A percentile compares a stretch with the other conserved stretches of the same genome.
Evolutionary conservation across 352 stramenopile genomes (phyloP).

Genomic region (Blastocystis sp.): DNA sequence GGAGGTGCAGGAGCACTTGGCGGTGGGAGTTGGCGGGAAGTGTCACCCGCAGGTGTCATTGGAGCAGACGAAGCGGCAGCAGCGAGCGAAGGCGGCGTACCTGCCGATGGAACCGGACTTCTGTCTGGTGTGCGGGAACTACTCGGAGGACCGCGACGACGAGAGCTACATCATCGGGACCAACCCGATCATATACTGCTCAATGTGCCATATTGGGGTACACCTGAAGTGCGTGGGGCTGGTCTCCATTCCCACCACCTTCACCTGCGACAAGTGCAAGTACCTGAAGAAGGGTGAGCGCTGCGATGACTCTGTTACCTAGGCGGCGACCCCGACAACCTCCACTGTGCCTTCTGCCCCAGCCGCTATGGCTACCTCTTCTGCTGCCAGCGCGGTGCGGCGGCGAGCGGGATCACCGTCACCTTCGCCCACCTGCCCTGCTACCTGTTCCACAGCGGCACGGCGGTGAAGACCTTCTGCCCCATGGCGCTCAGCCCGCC

Average conservation of each 20-base stretch:
- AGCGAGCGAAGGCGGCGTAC: neutral
- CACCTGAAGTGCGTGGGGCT: constrained; percentile 64
- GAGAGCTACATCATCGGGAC: constrained; percentile 61
- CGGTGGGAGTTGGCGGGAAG: neutral
- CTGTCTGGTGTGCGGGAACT: constrained; percentile 59
- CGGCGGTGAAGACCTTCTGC: neutral
- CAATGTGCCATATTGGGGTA: constrained; percentile 39
- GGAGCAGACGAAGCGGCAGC: neutral
- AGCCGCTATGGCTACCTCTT: constrained; percentile 54
- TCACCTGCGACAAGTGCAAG: constrained; percentile 58
- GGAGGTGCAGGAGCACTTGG: neutral
- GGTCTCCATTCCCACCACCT: neutral
- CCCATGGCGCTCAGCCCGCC: neutral
- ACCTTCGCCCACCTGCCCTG: constrained; percentile 32
- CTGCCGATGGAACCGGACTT: constrained; percentile 19
- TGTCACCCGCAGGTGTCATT: constrained; percentile 13
- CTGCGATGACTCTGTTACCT: neutral
- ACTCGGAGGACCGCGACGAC: constrained; percentile 62
- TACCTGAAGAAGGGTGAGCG: constrained; percentile 8
- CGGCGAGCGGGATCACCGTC: neutral
- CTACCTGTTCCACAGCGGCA: neutral
- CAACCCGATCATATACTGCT: constrained; percentile 66
- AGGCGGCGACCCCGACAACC: constrained; percentile 39
- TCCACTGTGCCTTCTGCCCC: constrained; percentile 44
- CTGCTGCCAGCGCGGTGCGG: neutral